Base-by-base conservation (phyloP, 176 grass and related monocot species). In the Oryza longistaminata region DNA sequence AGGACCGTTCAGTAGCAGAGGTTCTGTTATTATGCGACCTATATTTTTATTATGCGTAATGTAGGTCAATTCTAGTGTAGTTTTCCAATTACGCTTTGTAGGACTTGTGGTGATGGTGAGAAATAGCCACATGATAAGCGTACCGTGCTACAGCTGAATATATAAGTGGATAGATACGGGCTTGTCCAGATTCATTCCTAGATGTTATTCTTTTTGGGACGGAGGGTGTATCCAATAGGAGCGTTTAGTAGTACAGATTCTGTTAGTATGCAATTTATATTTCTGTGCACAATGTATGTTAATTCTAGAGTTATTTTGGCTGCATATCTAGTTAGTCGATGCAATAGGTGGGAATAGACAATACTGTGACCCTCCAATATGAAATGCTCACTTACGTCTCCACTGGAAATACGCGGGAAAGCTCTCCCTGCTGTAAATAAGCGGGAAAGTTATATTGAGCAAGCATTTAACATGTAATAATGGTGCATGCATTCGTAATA, bases 381-480 rank as follows among this genome's bases (percentile, higher is more conserved):
- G 21, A 26, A 4, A 3, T 37, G 62, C 0, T 74, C 16, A 44
- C 12, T 75, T 71, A 35, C 52, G 24, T 70, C 27, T 64, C 43
- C 7, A 61, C 27, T 25, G 15, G 39, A 64, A 70, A 64, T 60
- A 25, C 0, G 14, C 2, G 14, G 65, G 35, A 49, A 77, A 77
- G 7, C 35, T 27, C 34, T 66, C 66, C 14, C 35, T 4, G 25
- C 43, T 16, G 11, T 11, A 73, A 68, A 73, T 73, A 13, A 2
- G 77, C 3, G 2, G 83, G 52, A 44, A 85, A 71, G 7, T 11
- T 22, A 50, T 39, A n/a, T 27, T 5, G 2, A 58, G 37, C 37
- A 78, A 79, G 37, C 21, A 39, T 35, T 71, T 66, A 49, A 24
- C 17, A 13, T 74, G 42, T 79, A 83, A 22, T 61, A 83, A 27